phyloP scores from a whole-genome alignment of 192 early-diverging fungal genomes.

The Gigaspora rosea region DNA sequence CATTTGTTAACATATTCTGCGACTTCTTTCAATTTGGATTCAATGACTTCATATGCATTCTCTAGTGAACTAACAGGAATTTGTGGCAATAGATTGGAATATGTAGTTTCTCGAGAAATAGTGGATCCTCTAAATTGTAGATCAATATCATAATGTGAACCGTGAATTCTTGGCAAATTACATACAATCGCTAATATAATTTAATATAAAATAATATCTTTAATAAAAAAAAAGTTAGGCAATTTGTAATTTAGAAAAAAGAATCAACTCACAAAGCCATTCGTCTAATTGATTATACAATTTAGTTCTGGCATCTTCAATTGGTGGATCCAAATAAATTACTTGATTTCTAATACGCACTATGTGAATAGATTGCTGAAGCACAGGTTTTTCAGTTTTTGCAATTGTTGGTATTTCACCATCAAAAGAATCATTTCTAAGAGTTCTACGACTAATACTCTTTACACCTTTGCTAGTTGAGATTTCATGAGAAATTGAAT shows the following conservation, averaged over 20 bases:
- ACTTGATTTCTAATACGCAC: conserved; percentile 91
- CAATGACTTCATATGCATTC: conserved; percentile 82
- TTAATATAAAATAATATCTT: neutral
- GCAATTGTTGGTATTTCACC: conserved; percentile 35
- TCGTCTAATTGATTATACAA: conserved; percentile 91
- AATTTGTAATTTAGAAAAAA: neutral
- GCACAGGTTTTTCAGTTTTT: conserved; percentile 59
- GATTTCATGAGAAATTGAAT: conserved; percentile 40
- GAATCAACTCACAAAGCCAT: conserved; percentile 64
- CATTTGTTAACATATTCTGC: conserved; percentile 88
- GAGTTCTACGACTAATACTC: conserved; percentile 36
- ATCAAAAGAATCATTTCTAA: conserved; percentile 32
- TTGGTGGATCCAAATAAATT: conserved; percentile 94
- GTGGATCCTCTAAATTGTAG: conserved; percentile 59
- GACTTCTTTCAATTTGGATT: conserved; percentile 75
- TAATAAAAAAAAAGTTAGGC: neutral
- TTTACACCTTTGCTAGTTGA: conserved; percentile 39
- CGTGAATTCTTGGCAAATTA: conserved; percentile 79
- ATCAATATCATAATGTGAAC: conserved; percentile 87
- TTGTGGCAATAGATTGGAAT: conserved; percentile 71
- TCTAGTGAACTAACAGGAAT: conserved; percentile 68
- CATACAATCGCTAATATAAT: conserved; percentile 67
- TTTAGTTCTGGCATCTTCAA: conserved; percentile 88
- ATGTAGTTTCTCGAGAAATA: conserved; percentile 56
- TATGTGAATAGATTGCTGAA: conserved; percentile 81